phyloP scores from a whole-genome alignment of 805 yeast species.

The Starmera quercuum region DNA sequence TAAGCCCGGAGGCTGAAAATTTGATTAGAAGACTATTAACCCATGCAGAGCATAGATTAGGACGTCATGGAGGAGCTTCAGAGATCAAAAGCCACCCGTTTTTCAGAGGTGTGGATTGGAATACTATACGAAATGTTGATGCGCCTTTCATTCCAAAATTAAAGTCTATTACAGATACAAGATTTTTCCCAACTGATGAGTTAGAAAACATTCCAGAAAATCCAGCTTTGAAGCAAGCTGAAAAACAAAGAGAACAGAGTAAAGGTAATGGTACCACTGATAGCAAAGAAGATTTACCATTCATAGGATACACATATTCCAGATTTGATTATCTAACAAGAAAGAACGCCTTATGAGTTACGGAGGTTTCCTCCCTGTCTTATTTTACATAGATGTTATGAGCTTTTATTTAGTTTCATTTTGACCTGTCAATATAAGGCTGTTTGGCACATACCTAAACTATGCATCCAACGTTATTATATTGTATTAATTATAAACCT shows the following conservation, averaged over 20 bases:
- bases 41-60: conserved; percentile 72
- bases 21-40: conserved; percentile 85
- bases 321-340: conserved; percentile 88
- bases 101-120: conserved; percentile 84
- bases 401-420: too few species aligned
- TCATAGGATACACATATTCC: conserved; percentile 94
- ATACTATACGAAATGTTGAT: conserved; percentile 52
- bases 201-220: conserved; percentile 90
- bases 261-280: conserved; percentile 36
- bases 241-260: conserved; percentile 52
- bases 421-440: too few species aligned
- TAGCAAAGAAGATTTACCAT: conserved; percentile 84
- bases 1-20: conserved; percentile 88
- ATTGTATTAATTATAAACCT: too few species aligned
- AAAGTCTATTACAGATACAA: conserved; percentile 87
- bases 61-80: conserved; percentile 52
- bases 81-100: conserved; percentile 70
- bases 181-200: conserved; percentile 98
- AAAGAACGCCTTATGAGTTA: conserved; percentile 41
- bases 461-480: too few species aligned
- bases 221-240: conserved; percentile 65
- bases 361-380: background rate
- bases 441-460: too few species aligned
- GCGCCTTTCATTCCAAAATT: conserved; percentile 97
- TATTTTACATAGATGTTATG: too few species aligned